Conservation (phyloP, 305 asterid species). For the Rubia tinctorum region DNA sequence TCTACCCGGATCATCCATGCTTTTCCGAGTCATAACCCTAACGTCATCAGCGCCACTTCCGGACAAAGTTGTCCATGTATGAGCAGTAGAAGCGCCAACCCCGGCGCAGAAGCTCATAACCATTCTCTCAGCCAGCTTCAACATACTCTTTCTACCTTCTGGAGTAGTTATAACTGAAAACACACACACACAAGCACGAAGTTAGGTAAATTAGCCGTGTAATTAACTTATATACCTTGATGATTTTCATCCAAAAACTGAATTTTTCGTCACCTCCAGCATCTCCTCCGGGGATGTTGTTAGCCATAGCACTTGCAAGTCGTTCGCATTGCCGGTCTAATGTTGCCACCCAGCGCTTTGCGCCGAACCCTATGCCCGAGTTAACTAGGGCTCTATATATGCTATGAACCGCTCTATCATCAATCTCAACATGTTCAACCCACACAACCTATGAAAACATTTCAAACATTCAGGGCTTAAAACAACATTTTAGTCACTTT, state of each 20-base stretch:
- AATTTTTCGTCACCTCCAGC: constrained; percentile 45
- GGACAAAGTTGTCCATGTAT: constrained; percentile 88
- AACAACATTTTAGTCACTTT: not conserved
- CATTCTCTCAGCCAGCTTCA: constrained; percentile 95
- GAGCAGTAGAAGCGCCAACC: constrained; percentile 95
- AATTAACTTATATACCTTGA: not conserved
- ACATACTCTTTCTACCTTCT: constrained; percentile 87
- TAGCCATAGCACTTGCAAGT: constrained; percentile 83
- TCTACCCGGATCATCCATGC: constrained; percentile 96
- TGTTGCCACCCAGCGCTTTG: constrained; percentile 88
- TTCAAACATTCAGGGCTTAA: not conserved
- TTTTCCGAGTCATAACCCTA: constrained; percentile 93
- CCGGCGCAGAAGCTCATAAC: constrained; percentile 94
- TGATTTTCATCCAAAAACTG: too few relatives aligned
- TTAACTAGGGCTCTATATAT: constrained; percentile 77
- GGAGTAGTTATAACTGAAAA: constrained; percentile 70
- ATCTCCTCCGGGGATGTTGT: constrained; percentile 78
- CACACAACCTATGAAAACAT: constrained; percentile 55
- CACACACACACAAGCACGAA: not conserved
- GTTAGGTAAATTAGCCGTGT: not conserved
- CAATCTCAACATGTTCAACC: constrained; percentile 90
- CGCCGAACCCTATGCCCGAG: constrained; percentile 88
- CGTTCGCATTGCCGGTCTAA: constrained; percentile 88
- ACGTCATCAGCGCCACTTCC: constrained; percentile 96
- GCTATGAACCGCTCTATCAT: constrained; percentile 78